Percentiles rank a stretch among this genome's conserved stretches.
Evolutionary conservation across 805 yeast species (phyloP).

Genomic region (Ogataea sp.): DNA sequence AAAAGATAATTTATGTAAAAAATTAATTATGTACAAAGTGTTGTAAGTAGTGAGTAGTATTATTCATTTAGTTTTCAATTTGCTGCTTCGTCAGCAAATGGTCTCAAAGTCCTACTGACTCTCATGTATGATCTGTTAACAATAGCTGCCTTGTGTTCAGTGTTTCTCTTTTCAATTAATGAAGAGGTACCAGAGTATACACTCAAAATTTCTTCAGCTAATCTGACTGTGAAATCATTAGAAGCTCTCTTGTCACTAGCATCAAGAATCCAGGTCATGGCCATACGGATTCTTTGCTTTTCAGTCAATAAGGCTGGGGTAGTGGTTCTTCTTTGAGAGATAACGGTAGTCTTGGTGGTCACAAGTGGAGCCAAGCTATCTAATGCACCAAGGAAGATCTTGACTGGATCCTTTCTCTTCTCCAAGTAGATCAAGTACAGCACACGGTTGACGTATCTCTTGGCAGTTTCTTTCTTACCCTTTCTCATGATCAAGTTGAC

Average conservation of each 20-base stretch:
- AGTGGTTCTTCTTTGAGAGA: conserved; percentile 63
- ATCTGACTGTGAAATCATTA: conserved; percentile 75
- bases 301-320: conserved; percentile 79
- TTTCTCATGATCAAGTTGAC: conserved; percentile 87
- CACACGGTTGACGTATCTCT: conserved; percentile 64
- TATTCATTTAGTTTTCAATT: too few species aligned
- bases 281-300: conserved; percentile 78
- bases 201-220: conserved; percentile 80
- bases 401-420: conserved; percentile 72
- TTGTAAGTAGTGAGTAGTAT: too few species aligned
- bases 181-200: conserved; percentile 74
- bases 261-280: conserved; percentile 86
- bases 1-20: too few species aligned
- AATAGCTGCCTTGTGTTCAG: conserved; percentile 80
- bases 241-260: conserved; percentile 75
- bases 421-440: conserved; percentile 70
- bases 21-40: too few species aligned
- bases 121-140: conserved; percentile 67
- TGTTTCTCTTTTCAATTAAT: conserved; percentile 75
- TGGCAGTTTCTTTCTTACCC: conserved; percentile 81
- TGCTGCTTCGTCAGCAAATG: too few species aligned
- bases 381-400: conserved; percentile 60
- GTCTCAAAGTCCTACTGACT: conserved; percentile 7
- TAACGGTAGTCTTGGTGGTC: conserved; percentile 72
- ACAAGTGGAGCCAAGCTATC: conserved; percentile 83